Evolutionary conservation across 345 rosid species (phyloP).

Genomic region (Arabidopsis suecica): DNA sequence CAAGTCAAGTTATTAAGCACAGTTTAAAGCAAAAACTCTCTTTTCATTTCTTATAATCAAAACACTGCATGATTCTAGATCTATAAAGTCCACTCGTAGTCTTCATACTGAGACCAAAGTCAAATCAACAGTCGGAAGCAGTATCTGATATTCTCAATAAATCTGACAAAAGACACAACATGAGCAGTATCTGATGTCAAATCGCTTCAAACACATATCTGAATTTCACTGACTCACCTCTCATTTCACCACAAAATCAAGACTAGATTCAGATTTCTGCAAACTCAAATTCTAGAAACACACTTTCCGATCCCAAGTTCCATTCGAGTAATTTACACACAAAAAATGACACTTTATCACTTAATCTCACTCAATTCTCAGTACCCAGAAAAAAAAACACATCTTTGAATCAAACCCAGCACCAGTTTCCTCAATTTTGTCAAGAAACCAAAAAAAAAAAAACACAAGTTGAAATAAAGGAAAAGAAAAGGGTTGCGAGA

Average conservation of each 20-base stretch:
- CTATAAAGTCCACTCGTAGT: constrained; percentile 32
- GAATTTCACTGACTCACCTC: constrained; percentile 7
- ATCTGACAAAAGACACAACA: constrained; percentile 17
- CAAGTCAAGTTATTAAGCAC: constrained; percentile 14
- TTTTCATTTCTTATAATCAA: neutral
- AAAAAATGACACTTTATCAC: no score
- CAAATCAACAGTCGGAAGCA: constrained; percentile 5
- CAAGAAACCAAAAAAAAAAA: neutral
- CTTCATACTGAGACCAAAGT: constrained; percentile 13
- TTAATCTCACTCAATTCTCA: neutral
- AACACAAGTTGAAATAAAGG: neutral
- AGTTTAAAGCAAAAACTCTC: constrained; percentile 1
- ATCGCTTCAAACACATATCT: neutral
- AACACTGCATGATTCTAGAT: constrained; percentile 7
- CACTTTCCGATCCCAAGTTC: no score
- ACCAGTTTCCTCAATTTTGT: neutral
- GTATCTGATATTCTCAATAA: neutral
- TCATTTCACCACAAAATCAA: constrained; percentile 15
- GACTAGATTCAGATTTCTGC: constrained; percentile 23
- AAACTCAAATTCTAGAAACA: neutral
- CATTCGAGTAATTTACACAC: no score
- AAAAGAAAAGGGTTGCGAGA: neutral
- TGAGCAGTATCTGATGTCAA: constrained; percentile 12
- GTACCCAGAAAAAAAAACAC: constrained; percentile 17
- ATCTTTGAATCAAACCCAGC: neutral